phyloP scores from a whole-genome alignment of 2,329 filamentous ascomycete species.

The Hymenoscyphus fructigenus region DNA sequence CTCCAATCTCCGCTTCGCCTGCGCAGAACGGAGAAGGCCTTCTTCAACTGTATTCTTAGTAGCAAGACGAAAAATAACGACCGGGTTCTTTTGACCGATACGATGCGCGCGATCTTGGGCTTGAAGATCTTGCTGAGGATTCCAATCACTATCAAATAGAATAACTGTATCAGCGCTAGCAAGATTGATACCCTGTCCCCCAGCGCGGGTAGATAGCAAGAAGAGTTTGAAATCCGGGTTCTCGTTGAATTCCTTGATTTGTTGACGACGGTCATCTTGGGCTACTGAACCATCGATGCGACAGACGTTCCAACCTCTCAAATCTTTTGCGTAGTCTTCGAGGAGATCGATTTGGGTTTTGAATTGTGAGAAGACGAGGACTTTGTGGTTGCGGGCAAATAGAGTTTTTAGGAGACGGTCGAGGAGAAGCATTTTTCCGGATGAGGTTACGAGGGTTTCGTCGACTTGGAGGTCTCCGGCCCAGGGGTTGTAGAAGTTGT shows the following conservation, averaged over 20 bases:
- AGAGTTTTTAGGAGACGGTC: constrained; percentile 80
- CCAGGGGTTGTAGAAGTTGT: constrained; percentile 97
- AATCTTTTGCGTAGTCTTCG: constrained; percentile 76
- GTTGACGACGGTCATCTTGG: constrained; percentile 66
- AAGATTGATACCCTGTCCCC: constrained; percentile 93
- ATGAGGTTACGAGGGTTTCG: constrained; percentile 79
- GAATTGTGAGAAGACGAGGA: constrained; percentile 96
- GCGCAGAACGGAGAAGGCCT: constrained; percentile 78
- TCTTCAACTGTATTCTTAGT: constrained; percentile 94
- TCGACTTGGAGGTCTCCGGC: constrained; percentile 64
- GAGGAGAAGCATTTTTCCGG: constrained; percentile 93
- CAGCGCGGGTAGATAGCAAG: constrained; percentile 83
- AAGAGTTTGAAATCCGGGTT: constrained; percentile 71
- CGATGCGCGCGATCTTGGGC: constrained; percentile 94
- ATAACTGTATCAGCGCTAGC: constrained; percentile 90
- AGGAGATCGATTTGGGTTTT: constrained; percentile 91
- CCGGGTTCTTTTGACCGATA: constrained; percentile 89
- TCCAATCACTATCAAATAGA: constrained; percentile 88
- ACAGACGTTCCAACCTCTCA: constrained; percentile 78
- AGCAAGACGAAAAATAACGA: constrained; percentile 89
- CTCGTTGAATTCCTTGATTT: constrained; percentile 73
- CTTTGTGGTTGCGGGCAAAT: constrained; percentile 76
- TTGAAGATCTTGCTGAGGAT: constrained; percentile 94
- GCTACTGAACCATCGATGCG: constrained; percentile 88
- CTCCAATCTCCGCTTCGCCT: constrained; percentile 87